Conservation (phyloP, 805 yeast genomes). For the baker's yeast (Saccharomyces cerevisiae) region DNA sequence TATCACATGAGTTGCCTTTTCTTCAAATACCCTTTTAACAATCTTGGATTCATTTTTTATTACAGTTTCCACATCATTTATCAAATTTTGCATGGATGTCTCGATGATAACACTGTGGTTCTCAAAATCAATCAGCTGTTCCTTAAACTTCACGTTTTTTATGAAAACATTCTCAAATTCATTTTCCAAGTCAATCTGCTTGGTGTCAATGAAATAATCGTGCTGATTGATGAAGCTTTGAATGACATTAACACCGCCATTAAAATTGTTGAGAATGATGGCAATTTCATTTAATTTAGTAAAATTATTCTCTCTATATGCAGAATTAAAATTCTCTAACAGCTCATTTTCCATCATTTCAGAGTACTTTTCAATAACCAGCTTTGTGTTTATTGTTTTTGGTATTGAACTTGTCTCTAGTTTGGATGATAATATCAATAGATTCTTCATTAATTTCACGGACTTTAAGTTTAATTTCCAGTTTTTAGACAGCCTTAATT, state of each 20-base stretch:
- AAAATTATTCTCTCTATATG: conserved; percentile 62
- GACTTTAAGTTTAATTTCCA: conserved; percentile 49
- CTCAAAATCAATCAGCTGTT: conserved; percentile 50
- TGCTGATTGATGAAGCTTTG: conserved; percentile 77
- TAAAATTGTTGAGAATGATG: conserved; percentile 64
- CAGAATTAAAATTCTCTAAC: conserved; percentile 60
- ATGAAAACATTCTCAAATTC: conserved; percentile 23
- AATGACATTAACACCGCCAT: conserved; percentile 77
- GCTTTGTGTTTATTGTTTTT: conserved; percentile 31
- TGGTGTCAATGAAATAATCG: conserved; percentile 47
- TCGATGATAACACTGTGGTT: conserved; percentile 42
- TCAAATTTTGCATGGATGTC: conserved; percentile 41
- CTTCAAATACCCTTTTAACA: conserved; percentile 63
- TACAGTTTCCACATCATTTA: conserved; percentile 50
- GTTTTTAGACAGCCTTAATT: conserved; percentile 41
- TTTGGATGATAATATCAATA: conserved; percentile 57
- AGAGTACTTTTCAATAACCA: conserved; percentile 56
- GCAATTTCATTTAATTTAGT: conserved; percentile 71
- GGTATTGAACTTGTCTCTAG: conserved; percentile 48
- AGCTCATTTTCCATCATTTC: conserved; percentile 67
- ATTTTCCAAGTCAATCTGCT: conserved; percentile 25
- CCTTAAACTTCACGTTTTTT: conserved; percentile 47
- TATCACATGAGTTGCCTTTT: conserved; percentile 55
- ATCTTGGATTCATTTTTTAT: conserved; percentile 66
- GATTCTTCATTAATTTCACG: conserved; percentile 60